These are phyloP conservation scores for Megacollybia marginata DNA, from an alignment of 768 basidiomycete species.

Conservation along the genomic window DNA sequence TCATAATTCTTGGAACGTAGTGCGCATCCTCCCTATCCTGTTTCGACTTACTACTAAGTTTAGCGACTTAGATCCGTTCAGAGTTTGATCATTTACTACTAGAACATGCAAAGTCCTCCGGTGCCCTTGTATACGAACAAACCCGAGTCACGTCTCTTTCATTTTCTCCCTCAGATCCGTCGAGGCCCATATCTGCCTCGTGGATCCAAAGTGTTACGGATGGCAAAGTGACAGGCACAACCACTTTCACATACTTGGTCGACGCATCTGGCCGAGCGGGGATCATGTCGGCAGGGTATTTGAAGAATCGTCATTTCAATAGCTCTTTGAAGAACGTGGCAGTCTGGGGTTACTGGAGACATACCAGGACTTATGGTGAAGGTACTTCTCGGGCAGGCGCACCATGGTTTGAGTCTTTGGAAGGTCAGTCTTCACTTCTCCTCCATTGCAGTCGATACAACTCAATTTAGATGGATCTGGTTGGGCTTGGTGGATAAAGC, in stretches of 20 bases:
- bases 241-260: slow-evolving; percentile 59
- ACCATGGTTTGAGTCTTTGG: slow-evolving; percentile 67
- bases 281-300: slow-evolving; percentile 58
- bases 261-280: slow-evolving; percentile 74
- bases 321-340: slow-evolving; percentile 66
- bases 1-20: slow-evolving; percentile 57
- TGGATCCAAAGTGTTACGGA: slow-evolving; percentile 31
- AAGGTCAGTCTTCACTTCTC: slow-evolving; percentile 31
- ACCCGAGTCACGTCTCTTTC: slow-evolving; percentile 43
- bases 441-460: not conserved
- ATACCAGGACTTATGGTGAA: slow-evolving; percentile 41
- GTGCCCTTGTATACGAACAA: slow-evolving; percentile 46
- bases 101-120: slow-evolving; percentile 45
- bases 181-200: slow-evolving; percentile 42
- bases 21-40: slow-evolving; percentile 18
- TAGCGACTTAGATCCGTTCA: slow-evolving; percentile 37
- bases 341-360: slow-evolving; percentile 72
- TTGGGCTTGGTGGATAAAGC: slow-evolving; percentile 68
- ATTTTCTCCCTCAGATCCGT: slow-evolving; percentile 32
- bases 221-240: slow-evolving; percentile 28
- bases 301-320: slow-evolving; percentile 65
- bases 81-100: slow-evolving; percentile 56
- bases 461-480: slow-evolving; percentile 48
- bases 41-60: not conserved
- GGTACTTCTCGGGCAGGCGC: slow-evolving; percentile 46